phyloP scores from a whole-genome alignment of 2,329 filamentous ascomycete species.

The Aschersonia sp. region DNA sequence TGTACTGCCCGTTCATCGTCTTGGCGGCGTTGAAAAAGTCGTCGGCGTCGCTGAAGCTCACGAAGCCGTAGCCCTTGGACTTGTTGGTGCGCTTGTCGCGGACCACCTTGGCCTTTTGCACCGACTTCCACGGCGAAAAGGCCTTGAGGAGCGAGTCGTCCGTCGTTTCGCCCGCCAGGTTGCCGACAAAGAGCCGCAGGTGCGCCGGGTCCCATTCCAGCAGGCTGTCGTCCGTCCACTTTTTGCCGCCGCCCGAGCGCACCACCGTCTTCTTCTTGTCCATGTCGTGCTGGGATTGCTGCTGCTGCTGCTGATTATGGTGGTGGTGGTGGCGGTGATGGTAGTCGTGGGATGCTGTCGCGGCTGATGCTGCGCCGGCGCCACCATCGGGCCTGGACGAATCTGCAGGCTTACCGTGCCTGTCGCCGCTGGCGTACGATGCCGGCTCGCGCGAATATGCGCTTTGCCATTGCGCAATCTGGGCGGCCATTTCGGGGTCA shows the following conservation, averaged over 20 bases:
- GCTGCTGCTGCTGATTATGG: constrained; percentile 10
- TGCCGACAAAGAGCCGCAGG: constrained; percentile 89
- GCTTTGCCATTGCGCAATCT: constrained; percentile 91
- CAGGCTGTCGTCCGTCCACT: constrained; percentile 77
- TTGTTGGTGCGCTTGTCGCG: constrained; percentile 94
- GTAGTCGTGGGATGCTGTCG: no score
- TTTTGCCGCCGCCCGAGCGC: constrained; percentile 78
- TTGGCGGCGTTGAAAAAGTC: constrained; percentile 93
- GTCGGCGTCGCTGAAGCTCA: constrained; percentile 88
- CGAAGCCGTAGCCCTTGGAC: constrained; percentile 91
- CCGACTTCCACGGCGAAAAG: constrained; percentile 73
- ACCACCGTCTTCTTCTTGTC: constrained; percentile 75
- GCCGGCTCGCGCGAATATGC: constrained; percentile 44
- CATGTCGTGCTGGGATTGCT: constrained; percentile 23
- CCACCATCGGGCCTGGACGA: no score
- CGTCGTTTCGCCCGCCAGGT: constrained; percentile 91
- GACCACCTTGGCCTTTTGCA: constrained; percentile 86
- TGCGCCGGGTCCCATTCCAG: constrained; percentile 95
- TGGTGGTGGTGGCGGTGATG: no score
- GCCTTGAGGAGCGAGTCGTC: constrained; percentile 92
- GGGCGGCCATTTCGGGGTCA: constrained; percentile 74
- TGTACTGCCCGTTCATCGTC: constrained; percentile 99
- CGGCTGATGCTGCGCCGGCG: no score
- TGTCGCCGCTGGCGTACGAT: constrained; percentile 11
- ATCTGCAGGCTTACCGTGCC: constrained; percentile 14